Evolutionary conservation across 2,329 filamentous ascomycete genomes (phyloP), one percentile per base, ranked within the genome.

Genomic region (Trichoderma hamatum): DNA sequence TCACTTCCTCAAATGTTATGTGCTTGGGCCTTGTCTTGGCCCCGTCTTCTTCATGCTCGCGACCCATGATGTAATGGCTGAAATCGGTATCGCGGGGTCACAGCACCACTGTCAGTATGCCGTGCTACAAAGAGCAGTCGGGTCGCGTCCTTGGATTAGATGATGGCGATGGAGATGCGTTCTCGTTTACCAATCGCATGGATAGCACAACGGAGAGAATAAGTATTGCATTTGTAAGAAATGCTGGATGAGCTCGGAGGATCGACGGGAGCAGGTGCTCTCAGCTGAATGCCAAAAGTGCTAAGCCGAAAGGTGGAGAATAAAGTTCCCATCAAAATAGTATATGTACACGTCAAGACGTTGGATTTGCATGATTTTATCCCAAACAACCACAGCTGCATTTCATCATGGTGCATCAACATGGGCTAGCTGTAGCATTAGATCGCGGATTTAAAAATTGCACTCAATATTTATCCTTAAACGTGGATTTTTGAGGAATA

Each of bases 1-100:
- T 83, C 51, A 77, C 77, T 30, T 76, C 78, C 46, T 82, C 80
- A 67, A 78, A 67, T 26, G 34, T 39, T 51, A 70, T 70, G 63
- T 67, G 68, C 39, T 62, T 58, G 3, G 24, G 32, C 54, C 46
- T 61, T 36, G 30, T 59, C 56, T 52, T 67, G 68, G n/a, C 56
- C 49, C 24, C 39, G 24, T 69, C 67, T 39, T 60, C 67, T 39
- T 70, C 68, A 36, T 43, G 28, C 32, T 70, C 68, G n/a, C 34
- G 43, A 46, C 68, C 68, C 68, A 70, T 70, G 63, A 70, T 68
- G 63, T 70, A 68, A 70, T 70, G 26, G 64, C 63, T 61, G 32
- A 39, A 49, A 26, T 52, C 34, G 36, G 26, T 61, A 67, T 62
- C 49, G 68, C 64, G 55, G 63, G 63, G 63, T 67, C 26, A 26